Percentiles rank a stretch among this genome's conserved stretches.
Evolutionary conservation across 2,329 filamentous ascomycete genomes (phyloP).

Genomic region (Tolypocladium endophyticum): DNA sequence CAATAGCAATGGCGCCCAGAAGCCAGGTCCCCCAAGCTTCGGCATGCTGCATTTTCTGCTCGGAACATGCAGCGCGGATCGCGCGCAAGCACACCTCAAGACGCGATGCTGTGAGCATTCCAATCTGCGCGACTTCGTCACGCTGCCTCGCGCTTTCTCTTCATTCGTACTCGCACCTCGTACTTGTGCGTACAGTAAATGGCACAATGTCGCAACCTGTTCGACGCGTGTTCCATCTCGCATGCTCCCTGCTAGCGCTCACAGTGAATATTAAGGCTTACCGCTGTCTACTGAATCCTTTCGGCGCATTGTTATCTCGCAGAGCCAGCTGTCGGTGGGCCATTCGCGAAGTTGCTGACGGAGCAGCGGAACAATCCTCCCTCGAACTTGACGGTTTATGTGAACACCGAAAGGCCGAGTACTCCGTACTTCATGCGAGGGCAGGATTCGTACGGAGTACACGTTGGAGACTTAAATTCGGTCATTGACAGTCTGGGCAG

Average conservation of each 20-base stretch:
- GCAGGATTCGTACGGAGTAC: background rate
- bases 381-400: too few relatives aligned
- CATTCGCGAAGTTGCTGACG: background rate
- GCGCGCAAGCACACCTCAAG: background rate
- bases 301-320: background rate
- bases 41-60: background rate
- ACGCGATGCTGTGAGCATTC: background rate
- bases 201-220: background rate
- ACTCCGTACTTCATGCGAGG: background rate
- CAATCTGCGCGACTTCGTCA: background rate
- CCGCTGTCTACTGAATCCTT: background rate
- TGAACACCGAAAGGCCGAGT: too few relatives aligned
- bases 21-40: background rate
- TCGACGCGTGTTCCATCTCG: background rate
- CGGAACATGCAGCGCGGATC: background rate
- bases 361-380: too few relatives aligned
- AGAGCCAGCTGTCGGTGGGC: background rate
- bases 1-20: background rate
- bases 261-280: background rate
- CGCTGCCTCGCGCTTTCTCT: background rate
- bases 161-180: background rate
- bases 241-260: background rate
- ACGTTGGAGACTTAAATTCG: background rate
- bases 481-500: background rate
- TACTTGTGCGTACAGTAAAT: background rate